phyloP scores from a whole-genome alignment of 257 asterid genomes.

The Craterostigma plantagineum region DNA sequence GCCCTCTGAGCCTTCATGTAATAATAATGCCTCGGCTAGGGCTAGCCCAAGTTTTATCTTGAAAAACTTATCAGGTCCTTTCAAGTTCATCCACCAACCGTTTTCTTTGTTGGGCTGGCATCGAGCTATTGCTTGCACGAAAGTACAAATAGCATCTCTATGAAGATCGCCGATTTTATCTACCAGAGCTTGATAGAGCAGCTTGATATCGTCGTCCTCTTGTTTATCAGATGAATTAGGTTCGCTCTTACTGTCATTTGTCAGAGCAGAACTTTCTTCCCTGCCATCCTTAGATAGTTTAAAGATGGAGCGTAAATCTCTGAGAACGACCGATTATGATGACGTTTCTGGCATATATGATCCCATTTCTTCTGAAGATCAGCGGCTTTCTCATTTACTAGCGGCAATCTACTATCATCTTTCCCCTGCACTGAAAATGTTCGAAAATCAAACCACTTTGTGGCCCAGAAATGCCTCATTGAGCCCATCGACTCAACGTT shows the following conservation, averaged over 20 bases:
- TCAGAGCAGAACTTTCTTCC: constrained; percentile 15
- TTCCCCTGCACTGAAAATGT: constrained; percentile 60
- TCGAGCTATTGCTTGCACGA: no score
- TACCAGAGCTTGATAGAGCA: constrained; percentile 26
- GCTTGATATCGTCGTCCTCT: constrained; percentile 20
- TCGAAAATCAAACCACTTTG: constrained; percentile 18
- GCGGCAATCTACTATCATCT: constrained; percentile 29
- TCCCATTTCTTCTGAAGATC: constrained; percentile 62
- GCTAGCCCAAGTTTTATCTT: constrained; percentile 47
- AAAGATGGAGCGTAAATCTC: constrained; percentile 16
- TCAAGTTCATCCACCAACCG: constrained; percentile 43
- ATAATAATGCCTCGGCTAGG: constrained; percentile 38
- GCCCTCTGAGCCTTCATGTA: constrained; percentile 30
- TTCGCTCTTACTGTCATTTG: constrained; percentile 10
- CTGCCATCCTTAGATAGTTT: constrained; percentile 23
- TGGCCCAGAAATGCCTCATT: neutral
- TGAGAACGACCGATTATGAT: constrained; percentile 21
- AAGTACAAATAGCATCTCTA: constrained; percentile 32
- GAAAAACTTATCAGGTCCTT: constrained; percentile 54
- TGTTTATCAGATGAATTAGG: constrained; percentile 21
- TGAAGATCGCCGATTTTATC: constrained; percentile 34
- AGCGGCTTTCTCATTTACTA: constrained; percentile 23
- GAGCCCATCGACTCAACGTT: constrained; percentile 12
- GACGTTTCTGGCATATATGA: constrained; percentile 32
- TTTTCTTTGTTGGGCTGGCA: constrained; percentile 9